These are phyloP conservation scores for Botrytis elliptica DNA, from an alignment of 2,329 filamentous ascomycete species.

Conservation along the genomic window DNA sequence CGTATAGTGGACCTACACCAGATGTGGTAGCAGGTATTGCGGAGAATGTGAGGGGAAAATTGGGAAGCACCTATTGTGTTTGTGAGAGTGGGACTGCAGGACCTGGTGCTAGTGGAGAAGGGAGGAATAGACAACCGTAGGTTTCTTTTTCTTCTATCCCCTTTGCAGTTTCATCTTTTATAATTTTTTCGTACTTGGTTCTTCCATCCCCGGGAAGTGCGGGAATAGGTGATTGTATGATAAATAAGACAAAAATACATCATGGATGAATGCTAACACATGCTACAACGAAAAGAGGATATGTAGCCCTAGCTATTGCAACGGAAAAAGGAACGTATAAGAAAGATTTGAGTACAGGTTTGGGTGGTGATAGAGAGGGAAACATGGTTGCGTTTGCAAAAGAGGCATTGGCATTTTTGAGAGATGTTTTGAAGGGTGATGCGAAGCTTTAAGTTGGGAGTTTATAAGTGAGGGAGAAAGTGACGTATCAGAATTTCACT, in stretches of 20 bases:
- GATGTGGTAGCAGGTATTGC: slow-evolving; percentile 57
- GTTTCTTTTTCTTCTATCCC: slow-evolving; percentile 24
- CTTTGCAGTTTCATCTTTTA: not conserved
- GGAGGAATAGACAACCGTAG: slow-evolving; percentile 55
- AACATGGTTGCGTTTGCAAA: slow-evolving; percentile 65
- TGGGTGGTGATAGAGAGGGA: slow-evolving; percentile 51
- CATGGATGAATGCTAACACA: not conserved
- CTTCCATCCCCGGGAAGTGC: not conserved
- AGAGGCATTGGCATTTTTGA: slow-evolving; percentile 55
- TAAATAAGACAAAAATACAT: too few species aligned
- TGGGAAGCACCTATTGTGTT: slow-evolving; percentile 57
- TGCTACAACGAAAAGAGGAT: slow-evolving; percentile 45
- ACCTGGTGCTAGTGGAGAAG: slow-evolving; percentile 56
- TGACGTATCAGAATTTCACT: rapidly evolving
- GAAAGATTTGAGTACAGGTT: slow-evolving; percentile 56
- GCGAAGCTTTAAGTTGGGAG: slow-evolving; percentile 34
- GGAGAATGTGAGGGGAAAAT: slow-evolving; percentile 52
- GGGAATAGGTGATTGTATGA: not conserved
- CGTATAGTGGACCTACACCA: slow-evolving; percentile 59
- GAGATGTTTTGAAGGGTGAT: slow-evolving; percentile 51
- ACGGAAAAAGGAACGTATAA: slow-evolving; percentile 51
- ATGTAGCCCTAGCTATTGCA: slow-evolving; percentile 62
- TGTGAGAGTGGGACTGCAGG: slow-evolving; percentile 64
- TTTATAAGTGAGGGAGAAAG: too few species aligned
- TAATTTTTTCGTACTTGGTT: not conserved